Evolutionary conservation across 164 flowering plant species (phyloP), one percentile per base, ranked within the genome.

Genomic region (Aristolochia contorta): DNA sequence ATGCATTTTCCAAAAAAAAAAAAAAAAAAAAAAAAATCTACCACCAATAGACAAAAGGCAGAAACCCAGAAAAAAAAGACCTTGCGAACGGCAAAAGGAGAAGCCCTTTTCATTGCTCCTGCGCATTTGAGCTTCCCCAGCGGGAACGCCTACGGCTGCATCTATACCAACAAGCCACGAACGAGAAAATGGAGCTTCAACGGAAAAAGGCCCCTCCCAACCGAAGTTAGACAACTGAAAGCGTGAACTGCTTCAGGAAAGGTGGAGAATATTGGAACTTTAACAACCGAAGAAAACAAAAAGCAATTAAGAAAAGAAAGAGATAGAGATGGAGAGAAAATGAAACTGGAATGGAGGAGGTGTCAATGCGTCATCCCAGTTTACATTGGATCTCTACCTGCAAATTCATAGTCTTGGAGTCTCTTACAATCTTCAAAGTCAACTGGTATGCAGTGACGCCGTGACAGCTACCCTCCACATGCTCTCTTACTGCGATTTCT

Each of bases 81-180:
- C 69, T 65, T 65, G 68, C 55, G 37, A 65, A 55, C 60, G 49
- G 63, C 47, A 21, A 56, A 20, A 30, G 57, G 37, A 65, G 43
- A 37, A 37, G 7, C 43, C 43, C 43, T 37, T 37, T 37, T 37
- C 43, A 37, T 37, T 37, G 43, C 43, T 37, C 43, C 43, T 4
- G 43, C 43, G 43, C 43, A 37, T 37, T 37, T 37, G 43, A 37
- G 43, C 43, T 37, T 8, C 43, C 43, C 43, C 43, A 37, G 43
- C 43, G 12, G 12, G 43, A 37, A 37, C 12, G 43, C 1, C 43
- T 37, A 10, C 7, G 1, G 67, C 23, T 15, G 50, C 54, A 48
- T 20, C 20, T 47, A 32, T 15, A 27, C 13, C n/a, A 20, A 21
- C 50, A 41, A 19, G 23, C 30, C 37, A 8, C 50, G 25, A 27